These are phyloP conservation scores for Phanerodontia chrysosporium DNA, from an alignment of 768 basidiomycete genomes.

Conservation along the genomic window DNA sequence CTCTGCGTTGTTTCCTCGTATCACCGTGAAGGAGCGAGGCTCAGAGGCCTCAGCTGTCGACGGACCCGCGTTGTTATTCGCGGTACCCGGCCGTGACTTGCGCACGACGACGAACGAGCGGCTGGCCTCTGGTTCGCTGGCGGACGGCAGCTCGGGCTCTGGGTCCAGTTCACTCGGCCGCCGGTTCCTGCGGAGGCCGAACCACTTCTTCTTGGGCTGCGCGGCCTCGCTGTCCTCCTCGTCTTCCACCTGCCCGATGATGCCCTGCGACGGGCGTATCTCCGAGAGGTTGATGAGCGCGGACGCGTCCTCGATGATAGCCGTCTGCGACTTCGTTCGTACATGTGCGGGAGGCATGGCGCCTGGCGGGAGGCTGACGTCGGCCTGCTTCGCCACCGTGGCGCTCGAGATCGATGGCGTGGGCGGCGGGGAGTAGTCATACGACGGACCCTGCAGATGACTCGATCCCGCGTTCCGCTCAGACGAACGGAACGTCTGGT, in stretches of 20 bases:
- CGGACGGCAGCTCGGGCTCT: slow-evolving; percentile 16
- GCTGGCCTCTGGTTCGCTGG: slow-evolving; percentile 16
- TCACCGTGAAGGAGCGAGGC: slow-evolving; percentile 24
- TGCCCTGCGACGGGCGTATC: not conserved
- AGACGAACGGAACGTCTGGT: slow-evolving; percentile 63
- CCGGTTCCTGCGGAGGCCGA: slow-evolving; percentile 54
- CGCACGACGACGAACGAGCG: slow-evolving; percentile 33
- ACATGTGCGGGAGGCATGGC: slow-evolving; percentile 64
- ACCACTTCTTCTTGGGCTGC: slow-evolving; percentile 70
- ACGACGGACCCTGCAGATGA: slow-evolving; percentile 14
- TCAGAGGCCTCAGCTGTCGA: slow-evolving; percentile 11
- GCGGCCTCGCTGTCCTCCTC: slow-evolving; percentile 25
- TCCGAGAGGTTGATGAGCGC: slow-evolving; percentile 5
- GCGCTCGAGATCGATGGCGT: slow-evolving; percentile 44
- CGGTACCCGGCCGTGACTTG: slow-evolving; percentile 19
- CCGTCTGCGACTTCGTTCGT: slow-evolving; percentile 79
- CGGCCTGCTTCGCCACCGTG: slow-evolving; percentile 30
- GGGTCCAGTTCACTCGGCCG: slow-evolving; percentile 55
- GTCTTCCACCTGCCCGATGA: slow-evolving; percentile 27
- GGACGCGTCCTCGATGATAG: slow-evolving; percentile 58
- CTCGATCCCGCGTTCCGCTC: slow-evolving; percentile 31
- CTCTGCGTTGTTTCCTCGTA: slow-evolving; percentile 23
- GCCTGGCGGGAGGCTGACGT: slow-evolving; percentile 43
- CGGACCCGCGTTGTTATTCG: not conserved
- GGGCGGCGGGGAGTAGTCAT: slow-evolving; percentile 45